Evolutionary conservation across 495 filamentous ascomycete species (phyloP).

Genomic region (Podospora australis): DNA sequence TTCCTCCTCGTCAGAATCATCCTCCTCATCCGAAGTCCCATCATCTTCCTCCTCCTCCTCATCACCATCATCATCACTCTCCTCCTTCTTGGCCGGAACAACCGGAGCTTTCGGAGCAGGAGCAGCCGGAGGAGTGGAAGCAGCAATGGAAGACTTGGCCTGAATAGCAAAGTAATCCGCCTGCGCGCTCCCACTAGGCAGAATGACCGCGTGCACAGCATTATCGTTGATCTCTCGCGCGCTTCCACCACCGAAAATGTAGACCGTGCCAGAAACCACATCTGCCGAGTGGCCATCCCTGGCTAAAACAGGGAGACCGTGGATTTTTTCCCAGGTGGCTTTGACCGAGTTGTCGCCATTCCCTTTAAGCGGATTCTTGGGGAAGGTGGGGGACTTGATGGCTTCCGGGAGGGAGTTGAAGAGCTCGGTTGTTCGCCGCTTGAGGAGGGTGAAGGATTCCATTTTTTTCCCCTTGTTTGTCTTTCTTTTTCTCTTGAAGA

Average conservation of each 20-base stretch:
- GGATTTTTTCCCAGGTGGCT: conserved; percentile 54
- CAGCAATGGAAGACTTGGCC: conserved; percentile 23
- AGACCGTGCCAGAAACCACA: conserved; percentile 58
- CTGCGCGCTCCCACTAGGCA: conserved; percentile 47
- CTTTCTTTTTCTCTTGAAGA: not conserved
- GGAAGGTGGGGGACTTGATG: conserved; percentile 5
- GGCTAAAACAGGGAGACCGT: conserved; percentile 47
- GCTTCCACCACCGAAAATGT: conserved; percentile 61
- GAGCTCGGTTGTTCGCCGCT: conserved; percentile 40
- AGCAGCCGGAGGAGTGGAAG: not conserved
- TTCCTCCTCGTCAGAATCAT: too few relatives aligned
- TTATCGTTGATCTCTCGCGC: conserved; percentile 53
- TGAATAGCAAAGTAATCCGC: conserved; percentile 53
- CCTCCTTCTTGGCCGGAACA: conserved; percentile 28
- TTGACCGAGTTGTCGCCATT: conserved; percentile 32
- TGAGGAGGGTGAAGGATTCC: conserved; percentile 40
- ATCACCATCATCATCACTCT: conserved; percentile 30
- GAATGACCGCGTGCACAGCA: conserved; percentile 58
- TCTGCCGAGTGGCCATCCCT: conserved; percentile 66
- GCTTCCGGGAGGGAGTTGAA: conserved; percentile 29
- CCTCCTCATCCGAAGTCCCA: conserved; percentile 32
- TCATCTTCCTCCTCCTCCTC: too few relatives aligned
- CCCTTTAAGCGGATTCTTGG: conserved; percentile 8
- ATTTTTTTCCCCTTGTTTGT: conserved; percentile 17
- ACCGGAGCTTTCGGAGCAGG: not conserved